Conservation (phyloP, 176 grass and related monocot genomes). For the Secale cereale region DNA sequence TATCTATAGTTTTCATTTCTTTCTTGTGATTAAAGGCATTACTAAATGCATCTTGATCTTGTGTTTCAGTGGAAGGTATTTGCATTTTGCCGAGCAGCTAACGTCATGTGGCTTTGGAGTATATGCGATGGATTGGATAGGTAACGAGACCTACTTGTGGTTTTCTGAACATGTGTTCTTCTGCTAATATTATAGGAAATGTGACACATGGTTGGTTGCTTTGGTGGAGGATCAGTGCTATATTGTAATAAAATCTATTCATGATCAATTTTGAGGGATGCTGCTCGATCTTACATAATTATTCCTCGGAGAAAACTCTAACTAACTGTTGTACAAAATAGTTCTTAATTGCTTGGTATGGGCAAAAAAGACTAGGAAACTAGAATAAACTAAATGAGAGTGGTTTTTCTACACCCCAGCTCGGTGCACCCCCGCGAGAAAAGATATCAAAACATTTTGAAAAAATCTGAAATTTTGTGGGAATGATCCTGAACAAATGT, state of each 20-base stretch:
- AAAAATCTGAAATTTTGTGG: too few species aligned
- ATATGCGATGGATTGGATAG: constrained; percentile 99
- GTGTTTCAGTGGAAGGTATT: constrained; percentile 85
- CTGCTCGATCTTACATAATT: neutral
- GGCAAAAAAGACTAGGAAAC: neutral
- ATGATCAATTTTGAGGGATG: neutral
- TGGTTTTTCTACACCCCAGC: too few species aligned
- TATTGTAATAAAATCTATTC: neutral
- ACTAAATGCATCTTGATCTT: neutral
- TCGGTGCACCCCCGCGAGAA: too few species aligned
- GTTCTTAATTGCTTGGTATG: neutral
- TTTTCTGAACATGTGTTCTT: constrained; percentile 6
- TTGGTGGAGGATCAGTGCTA: neutral
- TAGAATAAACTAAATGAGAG: neutral
- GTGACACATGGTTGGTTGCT: neutral
- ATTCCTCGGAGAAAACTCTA: neutral
- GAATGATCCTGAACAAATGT: too few species aligned
- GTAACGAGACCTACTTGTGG: constrained; percentile 29
- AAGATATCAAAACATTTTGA: too few species aligned
- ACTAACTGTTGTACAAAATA: neutral
- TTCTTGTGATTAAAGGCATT: neutral
- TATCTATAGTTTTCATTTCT: neutral
- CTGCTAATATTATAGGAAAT: neutral
- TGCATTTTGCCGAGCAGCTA: constrained; percentile 86
- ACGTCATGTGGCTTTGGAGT: constrained; percentile 82